Evolutionary conservation across 805 yeast species (phyloP).

Genomic region (Nakazawaea pomicola): DNA sequence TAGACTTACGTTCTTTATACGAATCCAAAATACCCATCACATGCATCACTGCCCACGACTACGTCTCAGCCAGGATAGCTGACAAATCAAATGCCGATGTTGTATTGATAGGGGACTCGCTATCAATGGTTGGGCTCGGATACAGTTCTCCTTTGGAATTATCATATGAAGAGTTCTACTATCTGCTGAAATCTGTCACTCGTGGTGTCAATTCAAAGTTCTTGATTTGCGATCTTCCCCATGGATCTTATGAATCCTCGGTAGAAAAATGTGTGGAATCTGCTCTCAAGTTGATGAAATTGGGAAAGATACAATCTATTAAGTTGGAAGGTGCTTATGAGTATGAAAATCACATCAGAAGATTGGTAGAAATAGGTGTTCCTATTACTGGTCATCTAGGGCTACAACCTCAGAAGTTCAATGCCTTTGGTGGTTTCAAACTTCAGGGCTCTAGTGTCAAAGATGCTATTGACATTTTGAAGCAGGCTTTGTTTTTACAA

Average conservation of each 20-base stretch:
- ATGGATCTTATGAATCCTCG: slow-evolving; percentile 75
- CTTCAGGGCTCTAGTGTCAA: slow-evolving; percentile 68
- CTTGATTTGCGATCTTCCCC: slow-evolving; percentile 82
- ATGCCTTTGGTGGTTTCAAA: slow-evolving; percentile 79
- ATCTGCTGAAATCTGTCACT: slow-evolving; percentile 69
- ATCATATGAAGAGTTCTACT: slow-evolving; percentile 72
- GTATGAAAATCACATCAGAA: slow-evolving; percentile 47
- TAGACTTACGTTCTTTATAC: slow-evolving; percentile 19
- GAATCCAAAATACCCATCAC: slow-evolving; percentile 20
- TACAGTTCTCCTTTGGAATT: slow-evolving; percentile 71
- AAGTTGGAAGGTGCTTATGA: slow-evolving; percentile 81
- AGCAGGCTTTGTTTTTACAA: slow-evolving; percentile 68
- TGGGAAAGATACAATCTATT: slow-evolving; percentile 62
- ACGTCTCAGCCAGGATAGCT: slow-evolving; percentile 67
- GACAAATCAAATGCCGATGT: slow-evolving; percentile 63
- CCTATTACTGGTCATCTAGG: slow-evolving; percentile 94
- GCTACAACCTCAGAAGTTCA: slow-evolving; percentile 81
- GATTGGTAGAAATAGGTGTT: slow-evolving; percentile 64
- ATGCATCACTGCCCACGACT: slow-evolving; percentile 83
- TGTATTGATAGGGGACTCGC: slow-evolving; percentile 82
- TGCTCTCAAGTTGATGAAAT: slow-evolving; percentile 48
- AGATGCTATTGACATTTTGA: slow-evolving; percentile 50
- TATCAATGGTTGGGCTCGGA: slow-evolving; percentile 90
- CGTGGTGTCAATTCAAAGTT: slow-evolving; percentile 66
- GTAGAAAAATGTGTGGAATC: slow-evolving; percentile 57